Percentiles rank a stretch among this genome's conserved stretches.
Evolutionary conservation across 2,329 filamentous ascomycete genomes (phyloP).

Genomic region (Coniochaeta hoffmannii): DNA sequence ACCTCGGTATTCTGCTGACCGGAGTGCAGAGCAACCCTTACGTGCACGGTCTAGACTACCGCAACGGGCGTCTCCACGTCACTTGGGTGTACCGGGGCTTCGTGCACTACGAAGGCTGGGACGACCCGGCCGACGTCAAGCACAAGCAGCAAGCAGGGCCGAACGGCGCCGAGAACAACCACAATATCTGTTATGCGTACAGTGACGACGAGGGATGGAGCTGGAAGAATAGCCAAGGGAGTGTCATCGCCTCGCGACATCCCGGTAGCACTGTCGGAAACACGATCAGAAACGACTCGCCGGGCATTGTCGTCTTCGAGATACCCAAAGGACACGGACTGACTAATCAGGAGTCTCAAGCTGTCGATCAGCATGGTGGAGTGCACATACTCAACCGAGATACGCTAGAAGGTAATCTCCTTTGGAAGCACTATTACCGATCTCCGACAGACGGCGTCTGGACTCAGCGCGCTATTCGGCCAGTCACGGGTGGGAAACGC

Average conservation of each 20-base stretch:
- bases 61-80: slow-evolving; percentile 27
- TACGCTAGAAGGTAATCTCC: slow-evolving; percentile 15
- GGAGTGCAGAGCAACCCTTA: slow-evolving; percentile 42
- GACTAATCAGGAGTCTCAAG: slow-evolving; percentile 43
- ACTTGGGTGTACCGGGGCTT: slow-evolving; percentile 45
- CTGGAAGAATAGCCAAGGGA: slow-evolving; percentile 32
- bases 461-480: slow-evolving; percentile 22
- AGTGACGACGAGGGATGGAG: slow-evolving; percentile 34
- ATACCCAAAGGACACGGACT: slow-evolving; percentile 38
- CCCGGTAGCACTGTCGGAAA: slow-evolving; percentile 31
- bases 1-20: slow-evolving; percentile 32
- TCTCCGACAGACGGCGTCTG: slow-evolving; percentile 19
- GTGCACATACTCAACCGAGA: slow-evolving; percentile 43
- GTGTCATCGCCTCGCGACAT: slow-evolving; percentile 25
- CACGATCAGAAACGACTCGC: slow-evolving; percentile 30
- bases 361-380: slow-evolving; percentile 33
- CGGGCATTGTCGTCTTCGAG: slow-evolving; percentile 33
- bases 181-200: slow-evolving; percentile 40
- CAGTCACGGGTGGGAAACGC: slow-evolving; percentile 23
- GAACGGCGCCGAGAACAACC: slow-evolving; percentile 38
- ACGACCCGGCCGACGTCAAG: slow-evolving; percentile 28
- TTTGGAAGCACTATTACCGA: slow-evolving; percentile 33
- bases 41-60: slow-evolving; percentile 37
- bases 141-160: slow-evolving; percentile 34
- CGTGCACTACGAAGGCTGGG: slow-evolving; percentile 34